Percentiles rank a stretch among this genome's conserved stretches.
phyloP scores from a whole-genome alignment of 345 rosid species.

The Citrus mangshanensis region DNA sequence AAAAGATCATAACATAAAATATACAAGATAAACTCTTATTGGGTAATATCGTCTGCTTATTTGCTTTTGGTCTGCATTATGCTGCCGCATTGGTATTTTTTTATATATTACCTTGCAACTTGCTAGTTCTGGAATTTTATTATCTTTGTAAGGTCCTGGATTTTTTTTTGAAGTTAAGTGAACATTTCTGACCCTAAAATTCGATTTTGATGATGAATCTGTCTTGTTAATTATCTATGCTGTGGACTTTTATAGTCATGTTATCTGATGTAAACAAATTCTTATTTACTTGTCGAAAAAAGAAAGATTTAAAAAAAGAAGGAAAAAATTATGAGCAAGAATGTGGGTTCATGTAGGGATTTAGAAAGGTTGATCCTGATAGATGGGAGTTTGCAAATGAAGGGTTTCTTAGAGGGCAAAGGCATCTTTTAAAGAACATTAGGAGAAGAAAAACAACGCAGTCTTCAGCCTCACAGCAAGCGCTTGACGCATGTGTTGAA shows the following conservation, averaged over 20 bases:
- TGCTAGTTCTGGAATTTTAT: not conserved
- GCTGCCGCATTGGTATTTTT: not conserved
- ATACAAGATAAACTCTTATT: not conserved
- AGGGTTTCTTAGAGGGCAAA: slow-evolving; percentile 73
- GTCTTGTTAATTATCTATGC: no score
- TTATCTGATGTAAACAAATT: no score
- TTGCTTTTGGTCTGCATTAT: not conserved
- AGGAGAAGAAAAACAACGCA: slow-evolving; percentile 52
- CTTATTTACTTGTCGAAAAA: no score
- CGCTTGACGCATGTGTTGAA: slow-evolving; percentile 61
- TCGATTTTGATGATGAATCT: slow-evolving; percentile 17
- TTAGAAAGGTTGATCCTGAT: slow-evolving; percentile 94
- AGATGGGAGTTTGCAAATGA: slow-evolving; percentile 87
- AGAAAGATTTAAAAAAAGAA: no score
- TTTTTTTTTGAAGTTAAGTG: not conserved
- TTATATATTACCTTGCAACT: not conserved
- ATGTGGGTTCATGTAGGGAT: slow-evolving; percentile 61
- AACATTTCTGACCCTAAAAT: not conserved
- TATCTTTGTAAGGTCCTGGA: not conserved
- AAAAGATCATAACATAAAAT: not conserved
- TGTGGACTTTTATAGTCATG: no score
- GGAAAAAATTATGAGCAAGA: not conserved
- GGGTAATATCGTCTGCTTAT: not conserved
- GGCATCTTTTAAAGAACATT: slow-evolving; percentile 56
- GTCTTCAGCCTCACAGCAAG: slow-evolving; percentile 36